phyloP scores from a whole-genome alignment of 352 stramenopile genomes.

The Globisporangium spinosum region DNA sequence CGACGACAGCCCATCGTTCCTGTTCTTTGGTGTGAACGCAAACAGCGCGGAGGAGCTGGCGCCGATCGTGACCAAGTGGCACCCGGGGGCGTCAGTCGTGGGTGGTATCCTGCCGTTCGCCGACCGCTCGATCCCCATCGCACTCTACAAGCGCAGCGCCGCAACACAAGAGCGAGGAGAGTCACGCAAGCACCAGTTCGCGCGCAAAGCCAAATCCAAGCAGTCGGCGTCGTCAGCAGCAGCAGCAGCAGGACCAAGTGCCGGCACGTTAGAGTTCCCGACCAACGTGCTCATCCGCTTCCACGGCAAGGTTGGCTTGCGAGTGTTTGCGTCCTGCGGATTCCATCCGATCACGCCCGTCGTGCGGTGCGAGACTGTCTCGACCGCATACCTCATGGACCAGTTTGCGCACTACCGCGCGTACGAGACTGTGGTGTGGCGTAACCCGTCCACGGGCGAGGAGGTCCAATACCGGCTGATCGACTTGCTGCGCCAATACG shows the following conservation, averaged over 20 bases:
- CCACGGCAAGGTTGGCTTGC: conserved; percentile 30
- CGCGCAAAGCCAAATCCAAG: conserved; percentile 12
- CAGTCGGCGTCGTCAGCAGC: not conserved
- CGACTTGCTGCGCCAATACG: conserved; percentile 12
- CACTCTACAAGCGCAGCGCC: conserved; percentile 6
- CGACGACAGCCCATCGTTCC: conserved; percentile 29
- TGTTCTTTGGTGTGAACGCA: conserved; percentile 56
- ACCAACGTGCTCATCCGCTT: conserved; percentile 45
- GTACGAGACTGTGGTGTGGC: conserved; percentile 16
- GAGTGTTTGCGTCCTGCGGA: conserved; percentile 38
- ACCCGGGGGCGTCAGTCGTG: conserved; percentile 32
- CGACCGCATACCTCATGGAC: conserved; percentile 12
- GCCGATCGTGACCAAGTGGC: conserved; percentile 30
- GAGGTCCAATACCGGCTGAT: conserved; percentile 15
- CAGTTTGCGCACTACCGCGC: conserved; percentile 16
- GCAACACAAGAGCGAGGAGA: not conserved
- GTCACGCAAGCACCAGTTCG: conserved; percentile 6
- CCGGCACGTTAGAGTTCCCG: conserved; percentile 26
- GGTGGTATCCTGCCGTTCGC: conserved; percentile 39
- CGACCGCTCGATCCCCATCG: conserved; percentile 37
- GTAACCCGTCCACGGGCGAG: conserved; percentile 11
- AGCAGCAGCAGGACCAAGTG: not conserved
- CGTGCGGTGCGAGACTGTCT: conserved; percentile 30
- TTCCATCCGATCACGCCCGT: conserved; percentile 43
- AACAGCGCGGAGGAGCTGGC: conserved; percentile 44